Base-by-base conservation (phyloP, 1,284 basidiomycete genomes). In the Ceratobasidium sp. region DNA sequence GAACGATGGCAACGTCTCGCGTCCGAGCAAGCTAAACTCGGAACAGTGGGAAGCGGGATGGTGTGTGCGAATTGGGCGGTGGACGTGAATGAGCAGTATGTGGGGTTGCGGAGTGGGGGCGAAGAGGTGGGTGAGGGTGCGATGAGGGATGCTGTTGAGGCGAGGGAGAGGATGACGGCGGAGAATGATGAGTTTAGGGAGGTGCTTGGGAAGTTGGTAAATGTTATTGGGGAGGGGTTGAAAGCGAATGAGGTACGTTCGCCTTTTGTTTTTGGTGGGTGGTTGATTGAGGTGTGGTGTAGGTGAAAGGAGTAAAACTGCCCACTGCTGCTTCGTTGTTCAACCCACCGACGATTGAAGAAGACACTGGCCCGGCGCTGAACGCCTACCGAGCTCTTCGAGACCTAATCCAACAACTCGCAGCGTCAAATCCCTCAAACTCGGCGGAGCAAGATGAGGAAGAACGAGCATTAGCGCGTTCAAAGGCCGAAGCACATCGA, bases 1-100 rank as follows among this genome's bases (percentile, higher is more conserved):
- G 91, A 92, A 47, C 89, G 89, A 75, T 92, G 93, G 88, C 83
- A 85, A 26, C 93, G 90, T 79, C 79, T 95, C 18, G 82, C 87
- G 5, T 91, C 91, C 75, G 82, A 85, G 21, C 92, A 94, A 79
- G 80, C 85, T 1, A 90, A 76, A 87, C 78, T 82, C 86, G 14
- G 80, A 78, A 73, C 85, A 86, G 1, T 73, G 2, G 73, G 71
- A 26, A 54, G 57, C 35, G 76, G 73, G 58, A 57, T 77, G 54
- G 62, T 54, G 16, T 77, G 76, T 59, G 70, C 76, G 28, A 77
- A 77, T 61, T 67, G 50, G 49, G 64, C 64, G 35, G 64, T 38
- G n/a, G 57, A 58, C 21, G 21, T 26, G 16, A 67, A 67, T 21
- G 64, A 67, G 64, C 64, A 67, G 50, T 67, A 67, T 55, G 50